Evolutionary conservation across 805 yeast species (phyloP), one percentile per base, ranked within the genome.

Genomic region (Myxozyma geophila): DNA sequence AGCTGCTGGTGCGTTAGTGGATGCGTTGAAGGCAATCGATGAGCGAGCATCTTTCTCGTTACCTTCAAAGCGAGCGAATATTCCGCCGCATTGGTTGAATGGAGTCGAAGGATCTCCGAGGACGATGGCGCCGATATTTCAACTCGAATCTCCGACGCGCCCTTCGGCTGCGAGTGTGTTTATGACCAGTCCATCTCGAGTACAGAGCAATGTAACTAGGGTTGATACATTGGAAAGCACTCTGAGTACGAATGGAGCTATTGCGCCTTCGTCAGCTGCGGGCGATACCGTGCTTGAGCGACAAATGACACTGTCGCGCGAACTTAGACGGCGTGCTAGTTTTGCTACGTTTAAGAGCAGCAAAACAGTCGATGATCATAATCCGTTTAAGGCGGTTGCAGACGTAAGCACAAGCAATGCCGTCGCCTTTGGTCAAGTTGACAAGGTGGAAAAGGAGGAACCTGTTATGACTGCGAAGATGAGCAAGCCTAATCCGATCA

Each of bases 51-150:
- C 51, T 9, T 21, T 63, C 7, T 55, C 60, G n/a, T 12, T 36
- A 17, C 59, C 55, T 10, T 37, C 48, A n/a, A 56, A 28, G 17
- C 49, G 49, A 12, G 35, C 63, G n/a, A 60, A 58, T 13, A 44
- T 62, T 15, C 68, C 68, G n/a, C 66, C 66, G 9, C 64, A 65
- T 47, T 65, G 68, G 68, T 52, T 65, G 19, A 65, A 65, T 40
- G 66, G 68, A 3, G 63, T 59, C 7, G 65, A 63, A 54, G 69
- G 69, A 12, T 59, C 69, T 15, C 67, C 67, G 35, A 37, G 64
- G 23, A 66, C 67, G 21, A 54, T 66, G 63, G 67, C 62, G 21
- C 69, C 69, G 21, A 54, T 63, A 5, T 58, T 64, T 21, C 52
- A 54, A 17, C 28, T 63, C 15, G 67, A 54, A 2, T 56, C 67